Evolutionary conservation across 345 rosid species (phyloP).

Genomic region (Combretum micranthum): DNA sequence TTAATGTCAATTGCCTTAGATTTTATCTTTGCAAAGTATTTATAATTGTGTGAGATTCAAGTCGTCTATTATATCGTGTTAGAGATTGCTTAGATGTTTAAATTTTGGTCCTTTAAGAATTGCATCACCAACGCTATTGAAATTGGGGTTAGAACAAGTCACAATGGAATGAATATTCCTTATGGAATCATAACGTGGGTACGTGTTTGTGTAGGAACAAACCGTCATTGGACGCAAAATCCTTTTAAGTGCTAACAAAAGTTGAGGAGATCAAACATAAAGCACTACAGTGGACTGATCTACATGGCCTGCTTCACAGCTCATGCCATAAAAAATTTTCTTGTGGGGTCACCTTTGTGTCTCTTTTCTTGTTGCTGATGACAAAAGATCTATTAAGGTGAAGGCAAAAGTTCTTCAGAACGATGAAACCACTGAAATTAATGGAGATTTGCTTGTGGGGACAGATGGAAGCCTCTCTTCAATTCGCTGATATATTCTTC

Average conservation of each 20-base stretch:
- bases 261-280: constrained; percentile 56
- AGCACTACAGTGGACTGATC: constrained; percentile 73
- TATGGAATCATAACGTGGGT: too few relatives aligned
- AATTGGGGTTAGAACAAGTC: too few relatives aligned
- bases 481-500: constrained; percentile 47
- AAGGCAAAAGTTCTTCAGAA: constrained; percentile 37
- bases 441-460: constrained; percentile 65
- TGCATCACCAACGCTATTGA: too few relatives aligned
- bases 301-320: constrained; percentile 42
- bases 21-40: too few relatives aligned
- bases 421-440: constrained; percentile 33
- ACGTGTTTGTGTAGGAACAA: constrained; percentile 30
- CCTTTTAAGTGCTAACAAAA: constrained; percentile 34
- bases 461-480: constrained; percentile 75
- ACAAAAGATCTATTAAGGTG: constrained; percentile 30
- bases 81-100: too few relatives aligned
- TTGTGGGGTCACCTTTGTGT: constrained; percentile 58
- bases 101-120: too few relatives aligned
- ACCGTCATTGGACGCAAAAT: constrained; percentile 31
- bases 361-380: constrained; percentile 42
- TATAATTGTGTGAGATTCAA: too few relatives aligned
- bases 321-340: constrained; percentile 44
- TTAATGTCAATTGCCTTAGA: too few relatives aligned
- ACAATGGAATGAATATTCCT: too few relatives aligned
- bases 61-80: too few relatives aligned